A percentile compares a stretch with the other conserved stretches of the same genome.
Conservation (phyloP, 352 stramenopile genomes). For the Globisporangium viniferum region DNA sequence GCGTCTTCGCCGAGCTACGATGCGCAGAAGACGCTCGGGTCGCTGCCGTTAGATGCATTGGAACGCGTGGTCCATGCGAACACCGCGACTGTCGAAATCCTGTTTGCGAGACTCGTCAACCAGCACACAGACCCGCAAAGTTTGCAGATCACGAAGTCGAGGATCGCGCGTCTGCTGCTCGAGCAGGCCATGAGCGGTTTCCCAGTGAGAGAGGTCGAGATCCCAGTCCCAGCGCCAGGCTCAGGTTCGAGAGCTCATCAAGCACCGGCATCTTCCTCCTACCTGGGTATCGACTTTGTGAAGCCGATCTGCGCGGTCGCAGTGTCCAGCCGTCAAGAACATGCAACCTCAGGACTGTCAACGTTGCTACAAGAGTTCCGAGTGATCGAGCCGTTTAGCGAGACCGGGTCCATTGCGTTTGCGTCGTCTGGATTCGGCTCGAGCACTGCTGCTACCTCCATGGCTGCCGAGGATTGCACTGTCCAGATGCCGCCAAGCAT, state of each 20-base stretch:
- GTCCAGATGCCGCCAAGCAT: background rate
- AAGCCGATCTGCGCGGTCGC: background rate
- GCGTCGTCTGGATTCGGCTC: background rate
- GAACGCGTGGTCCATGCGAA: background rate
- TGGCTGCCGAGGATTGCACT: background rate
- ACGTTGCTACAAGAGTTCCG: background rate
- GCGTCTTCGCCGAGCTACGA: background rate
- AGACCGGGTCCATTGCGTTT: background rate
- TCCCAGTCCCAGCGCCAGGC: background rate
- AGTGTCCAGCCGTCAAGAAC: background rate
- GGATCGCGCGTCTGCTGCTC: background rate
- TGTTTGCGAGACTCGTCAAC: background rate
- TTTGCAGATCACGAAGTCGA: background rate
- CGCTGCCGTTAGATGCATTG: no score
- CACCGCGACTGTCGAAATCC: background rate
- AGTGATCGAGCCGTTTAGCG: background rate
- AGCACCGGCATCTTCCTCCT: background rate
- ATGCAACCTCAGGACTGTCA: background rate
- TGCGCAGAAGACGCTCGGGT: no score
- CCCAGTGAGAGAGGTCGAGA: background rate
- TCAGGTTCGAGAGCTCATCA: background rate
- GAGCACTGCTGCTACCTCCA: background rate
- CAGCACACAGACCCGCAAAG: background rate
- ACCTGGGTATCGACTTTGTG: background rate
- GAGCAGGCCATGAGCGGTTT: background rate